These are phyloP conservation scores for Eucalyptus sideroxylon DNA, from an alignment of 345 rosid species.

Conservation along the genomic window DNA sequence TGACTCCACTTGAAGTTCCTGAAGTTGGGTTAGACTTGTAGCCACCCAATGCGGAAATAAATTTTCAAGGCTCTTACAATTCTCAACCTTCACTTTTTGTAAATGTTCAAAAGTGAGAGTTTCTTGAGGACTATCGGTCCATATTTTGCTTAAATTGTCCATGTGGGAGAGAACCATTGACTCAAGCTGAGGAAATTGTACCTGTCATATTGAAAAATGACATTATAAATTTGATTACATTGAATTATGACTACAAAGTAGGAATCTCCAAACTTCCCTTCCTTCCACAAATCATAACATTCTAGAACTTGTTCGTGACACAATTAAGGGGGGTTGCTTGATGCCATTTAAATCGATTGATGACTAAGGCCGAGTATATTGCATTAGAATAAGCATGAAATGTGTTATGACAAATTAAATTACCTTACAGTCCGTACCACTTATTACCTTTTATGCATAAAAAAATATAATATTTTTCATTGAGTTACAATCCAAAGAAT, in stretches of 20 bases:
- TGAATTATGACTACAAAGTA: not conserved
- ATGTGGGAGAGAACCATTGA: not conserved
- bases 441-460: rapidly evolving
- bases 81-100: rapidly evolving
- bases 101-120: not conserved
- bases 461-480: not conserved
- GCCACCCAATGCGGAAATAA: too few relatives aligned
- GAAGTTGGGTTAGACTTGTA: too few relatives aligned
- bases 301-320: not conserved
- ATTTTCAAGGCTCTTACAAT: not conserved
- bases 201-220: not conserved
- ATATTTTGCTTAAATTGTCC: not conserved
- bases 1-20: too few relatives aligned
- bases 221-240: not conserved
- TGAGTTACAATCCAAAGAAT: not conserved
- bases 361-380: rapidly evolving
- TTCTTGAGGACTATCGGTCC: rapidly evolving
- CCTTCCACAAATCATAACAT: not conserved
- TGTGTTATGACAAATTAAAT: rapidly evolving
- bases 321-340: too few relatives aligned
- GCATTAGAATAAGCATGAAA: too few relatives aligned
- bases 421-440: rapidly evolving
- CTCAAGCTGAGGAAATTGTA: rapidly evolving
- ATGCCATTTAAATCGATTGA: too few relatives aligned
- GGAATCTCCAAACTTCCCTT: not conserved